A percentile compares a stretch with the other conserved stretches of the same genome.
Evolutionary conservation across 305 asterid genomes (phyloP).

Genomic region (Withania somnifera): DNA sequence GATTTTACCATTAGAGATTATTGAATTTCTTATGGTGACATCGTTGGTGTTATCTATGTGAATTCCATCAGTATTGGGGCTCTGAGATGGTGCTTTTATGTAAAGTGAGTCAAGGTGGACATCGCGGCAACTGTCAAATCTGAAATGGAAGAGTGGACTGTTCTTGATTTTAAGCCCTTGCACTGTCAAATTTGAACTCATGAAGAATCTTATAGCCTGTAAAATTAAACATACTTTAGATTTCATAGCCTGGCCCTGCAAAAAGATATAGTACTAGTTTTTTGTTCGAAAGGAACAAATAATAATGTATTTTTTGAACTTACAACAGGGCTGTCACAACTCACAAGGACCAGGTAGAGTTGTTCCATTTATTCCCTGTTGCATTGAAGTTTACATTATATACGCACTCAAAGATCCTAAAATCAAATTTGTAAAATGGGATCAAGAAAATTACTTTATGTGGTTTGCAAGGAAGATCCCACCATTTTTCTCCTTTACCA

Average conservation of each 20-base stretch:
- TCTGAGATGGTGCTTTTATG: slow-evolving; percentile 47
- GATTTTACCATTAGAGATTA: slow-evolving; percentile 54
- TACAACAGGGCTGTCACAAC: slow-evolving; percentile 87
- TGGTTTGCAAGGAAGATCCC: slow-evolving; percentile 96
- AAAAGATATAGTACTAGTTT: not conserved
- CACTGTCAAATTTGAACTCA: slow-evolving; percentile 63
- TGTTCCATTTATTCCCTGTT: slow-evolving; percentile 52
- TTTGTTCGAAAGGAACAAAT: not conserved
- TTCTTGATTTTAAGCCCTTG: slow-evolving; percentile 45
- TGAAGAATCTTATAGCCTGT: slow-evolving; percentile 62
- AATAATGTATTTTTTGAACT: slow-evolving; percentile 13
- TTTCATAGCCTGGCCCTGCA: not conserved
- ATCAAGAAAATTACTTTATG: slow-evolving; percentile 40
- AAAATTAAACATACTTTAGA: not conserved
- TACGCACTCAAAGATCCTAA: not conserved
- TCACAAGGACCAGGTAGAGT: slow-evolving; percentile 70
- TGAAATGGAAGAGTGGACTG: slow-evolving; percentile 78
- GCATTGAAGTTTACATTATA: slow-evolving; percentile 6
- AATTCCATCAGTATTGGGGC: slow-evolving; percentile 93
- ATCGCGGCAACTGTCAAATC: slow-evolving; percentile 56
- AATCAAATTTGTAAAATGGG: not conserved
- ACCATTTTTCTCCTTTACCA: slow-evolving; percentile 89
- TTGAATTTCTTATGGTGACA: slow-evolving; percentile 53
- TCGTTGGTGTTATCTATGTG: slow-evolving; percentile 61
- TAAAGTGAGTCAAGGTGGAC: slow-evolving; percentile 42